Evolutionary conservation across 768 basidiomycete genomes (phyloP).

Genomic region (Xerocomellus amylosporus): DNA sequence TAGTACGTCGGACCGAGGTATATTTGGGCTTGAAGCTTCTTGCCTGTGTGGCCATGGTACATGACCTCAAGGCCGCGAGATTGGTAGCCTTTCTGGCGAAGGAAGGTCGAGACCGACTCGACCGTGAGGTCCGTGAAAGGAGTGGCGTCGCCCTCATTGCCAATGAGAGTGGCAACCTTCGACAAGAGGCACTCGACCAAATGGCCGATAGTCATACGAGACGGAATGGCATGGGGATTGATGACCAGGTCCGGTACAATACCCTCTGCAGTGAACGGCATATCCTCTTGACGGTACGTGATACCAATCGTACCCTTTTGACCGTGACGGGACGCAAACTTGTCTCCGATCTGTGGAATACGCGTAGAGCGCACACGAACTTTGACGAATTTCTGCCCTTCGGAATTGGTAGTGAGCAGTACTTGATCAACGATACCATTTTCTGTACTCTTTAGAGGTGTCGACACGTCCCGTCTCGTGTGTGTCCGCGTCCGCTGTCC

Average conservation of each 20-base stretch:
- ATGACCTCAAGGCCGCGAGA: slow-evolving; percentile 96
- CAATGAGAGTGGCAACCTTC: slow-evolving; percentile 93
- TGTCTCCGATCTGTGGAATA: slow-evolving; percentile 96
- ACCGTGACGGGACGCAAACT: slow-evolving; percentile 98
- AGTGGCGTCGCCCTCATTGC: slow-evolving; percentile 97
- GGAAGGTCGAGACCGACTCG: slow-evolving; percentile 91
- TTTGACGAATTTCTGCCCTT: slow-evolving; percentile 98
- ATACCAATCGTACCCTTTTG: slow-evolving; percentile 99
- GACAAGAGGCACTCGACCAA: slow-evolving; percentile 97
- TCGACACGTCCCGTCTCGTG: slow-evolving; percentile 89
- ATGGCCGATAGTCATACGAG: slow-evolving; percentile 99
- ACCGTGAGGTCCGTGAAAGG: slow-evolving; percentile 98
- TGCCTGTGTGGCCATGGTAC: slow-evolving; percentile 99
- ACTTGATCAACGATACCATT: slow-evolving; percentile 96
- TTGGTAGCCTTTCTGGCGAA: slow-evolving; percentile 90
- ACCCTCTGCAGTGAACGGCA: slow-evolving; percentile 98
- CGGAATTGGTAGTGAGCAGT: slow-evolving; percentile 87
- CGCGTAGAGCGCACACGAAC: slow-evolving; percentile 94
- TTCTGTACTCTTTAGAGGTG: slow-evolving; percentile 96
- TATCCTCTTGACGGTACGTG: slow-evolving; percentile 99
- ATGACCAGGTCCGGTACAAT: slow-evolving; percentile 97
- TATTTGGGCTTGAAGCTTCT: slow-evolving; percentile 95
- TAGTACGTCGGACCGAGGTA: slow-evolving; percentile 99
- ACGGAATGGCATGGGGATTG: slow-evolving; percentile 99
- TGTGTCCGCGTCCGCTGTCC: slow-evolving; percentile 93